These are phyloP conservation scores for cucumber (Cucumis sativus) DNA, from an alignment of 306 rosid genomes.

Conservation along the genomic window DNA sequence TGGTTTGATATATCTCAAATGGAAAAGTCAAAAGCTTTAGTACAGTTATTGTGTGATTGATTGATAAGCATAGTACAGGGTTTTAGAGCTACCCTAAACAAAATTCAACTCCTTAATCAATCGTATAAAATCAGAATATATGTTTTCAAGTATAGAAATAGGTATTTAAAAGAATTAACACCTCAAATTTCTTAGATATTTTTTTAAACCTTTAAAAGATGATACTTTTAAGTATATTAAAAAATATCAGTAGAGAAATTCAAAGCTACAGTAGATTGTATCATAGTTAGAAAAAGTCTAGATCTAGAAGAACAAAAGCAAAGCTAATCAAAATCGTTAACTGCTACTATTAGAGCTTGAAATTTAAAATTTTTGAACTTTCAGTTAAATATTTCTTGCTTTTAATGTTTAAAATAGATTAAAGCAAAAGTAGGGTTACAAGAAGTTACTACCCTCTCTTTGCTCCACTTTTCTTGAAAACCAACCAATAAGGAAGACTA, in stretches of 20 bases:
- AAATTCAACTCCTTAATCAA: neutral
- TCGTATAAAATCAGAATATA: neutral
- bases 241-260: no score
- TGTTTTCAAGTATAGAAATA: neutral
- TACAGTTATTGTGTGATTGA: neutral
- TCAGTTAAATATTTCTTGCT: neutral
- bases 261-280: no score
- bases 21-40: neutral
- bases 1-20: neutral
- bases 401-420: neutral
- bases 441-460: neutral
- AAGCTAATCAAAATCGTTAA: no score
- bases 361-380: no score
- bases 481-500: no score
- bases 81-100: neutral
- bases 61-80: neutral
- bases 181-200: no score
- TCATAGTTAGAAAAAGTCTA: no score
- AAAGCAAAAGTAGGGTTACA: neutral
- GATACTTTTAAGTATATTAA: no score
- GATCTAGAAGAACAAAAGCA: no score
- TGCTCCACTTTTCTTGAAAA: neutral
- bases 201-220: no score
- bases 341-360: no score
- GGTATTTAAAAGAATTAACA: neutral